These are phyloP conservation scores for Phoma herbarum DNA, from an alignment of 2,329 filamentous ascomycete species.

Conservation along the genomic window DNA sequence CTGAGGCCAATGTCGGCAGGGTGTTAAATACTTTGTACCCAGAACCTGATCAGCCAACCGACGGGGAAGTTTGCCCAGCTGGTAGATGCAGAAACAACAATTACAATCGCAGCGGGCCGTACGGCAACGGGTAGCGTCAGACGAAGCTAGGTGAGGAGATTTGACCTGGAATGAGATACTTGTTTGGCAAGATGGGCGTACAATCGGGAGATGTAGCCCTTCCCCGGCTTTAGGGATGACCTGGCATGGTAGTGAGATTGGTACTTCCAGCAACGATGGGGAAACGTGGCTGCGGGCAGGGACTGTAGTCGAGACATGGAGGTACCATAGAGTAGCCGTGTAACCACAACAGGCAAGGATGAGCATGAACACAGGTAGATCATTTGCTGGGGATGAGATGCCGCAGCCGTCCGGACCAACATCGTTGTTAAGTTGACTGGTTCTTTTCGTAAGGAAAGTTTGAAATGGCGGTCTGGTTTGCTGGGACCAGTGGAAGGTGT, in stretches of 20 bases:
- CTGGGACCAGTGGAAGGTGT: slow-evolving; percentile 22
- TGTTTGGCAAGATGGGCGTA: slow-evolving; percentile 32
- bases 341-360: slow-evolving; percentile 31
- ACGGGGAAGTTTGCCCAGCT: slow-evolving; percentile 35
- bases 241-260: slow-evolving; percentile 24
- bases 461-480: slow-evolving; percentile 43
- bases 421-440: slow-evolving; percentile 24
- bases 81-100: slow-evolving; percentile 36
- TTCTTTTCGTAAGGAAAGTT: slow-evolving; percentile 23
- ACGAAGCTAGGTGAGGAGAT: slow-evolving; percentile 35
- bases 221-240: slow-evolving; percentile 26
- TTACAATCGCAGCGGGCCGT: slow-evolving; percentile 46
- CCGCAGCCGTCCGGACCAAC: slow-evolving; percentile 24
- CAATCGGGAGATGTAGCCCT: slow-evolving; percentile 27
- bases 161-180: slow-evolving; percentile 39
- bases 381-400: slow-evolving; percentile 29
- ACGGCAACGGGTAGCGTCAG: slow-evolving; percentile 45
- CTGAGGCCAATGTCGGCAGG: slow-evolving; percentile 28
- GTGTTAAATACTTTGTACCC: slow-evolving; percentile 41
- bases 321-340: slow-evolving; percentile 24
- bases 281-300: slow-evolving; percentile 41
- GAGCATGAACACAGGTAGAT: slow-evolving; percentile 6
- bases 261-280: slow-evolving; percentile 33
- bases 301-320: slow-evolving; percentile 14
- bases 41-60: slow-evolving; percentile 25